A percentile compares a stretch with the other conserved stretches of the same genome.
These are phyloP conservation scores for Xylaria sp. DNA, from an alignment of 2,329 filamentous ascomycete species.

Conservation along the genomic window DNA sequence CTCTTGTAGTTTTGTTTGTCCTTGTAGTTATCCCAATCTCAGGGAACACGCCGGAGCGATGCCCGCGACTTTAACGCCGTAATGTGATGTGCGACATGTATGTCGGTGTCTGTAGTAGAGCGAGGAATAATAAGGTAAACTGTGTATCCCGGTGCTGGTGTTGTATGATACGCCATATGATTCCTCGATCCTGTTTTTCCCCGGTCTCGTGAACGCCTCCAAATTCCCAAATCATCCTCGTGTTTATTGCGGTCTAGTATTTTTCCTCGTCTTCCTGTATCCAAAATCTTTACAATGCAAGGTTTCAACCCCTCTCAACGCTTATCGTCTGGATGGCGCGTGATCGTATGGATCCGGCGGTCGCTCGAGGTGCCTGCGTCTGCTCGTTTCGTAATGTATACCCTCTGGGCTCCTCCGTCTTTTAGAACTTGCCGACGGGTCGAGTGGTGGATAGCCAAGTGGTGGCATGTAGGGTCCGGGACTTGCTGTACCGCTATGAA, in stretches of 20 bases:
- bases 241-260: conserved; percentile 33
- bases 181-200: conserved; percentile 18
- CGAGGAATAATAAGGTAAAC: conserved; percentile 19
- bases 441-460: conserved; percentile 53
- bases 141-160: conserved; percentile 19
- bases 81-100: conserved; percentile 23
- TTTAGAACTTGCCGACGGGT: conserved; percentile 58
- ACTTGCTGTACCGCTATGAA: conserved; percentile 55
- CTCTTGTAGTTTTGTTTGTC: conserved; percentile 22
- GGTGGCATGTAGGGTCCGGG: conserved; percentile 55
- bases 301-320: conserved; percentile 7
- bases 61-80: conserved; percentile 22
- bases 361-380: conserved; percentile 38
- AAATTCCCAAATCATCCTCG: conserved; percentile 25
- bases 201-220: conserved; percentile 32
- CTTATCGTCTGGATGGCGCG: conserved; percentile 32
- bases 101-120: conserved; percentile 15
- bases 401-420: conserved; percentile 63
- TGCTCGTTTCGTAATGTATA: conserved; percentile 37
- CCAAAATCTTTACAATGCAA: conserved; percentile 22
- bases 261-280: conserved; percentile 15
- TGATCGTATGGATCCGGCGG: conserved; percentile 40
- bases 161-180: conserved; percentile 14
- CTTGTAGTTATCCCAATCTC: conserved; percentile 30
- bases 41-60: conserved; percentile 17